phyloP scores from a whole-genome alignment of 768 basidiomycete species.

The Auriscalpium orientale region DNA sequence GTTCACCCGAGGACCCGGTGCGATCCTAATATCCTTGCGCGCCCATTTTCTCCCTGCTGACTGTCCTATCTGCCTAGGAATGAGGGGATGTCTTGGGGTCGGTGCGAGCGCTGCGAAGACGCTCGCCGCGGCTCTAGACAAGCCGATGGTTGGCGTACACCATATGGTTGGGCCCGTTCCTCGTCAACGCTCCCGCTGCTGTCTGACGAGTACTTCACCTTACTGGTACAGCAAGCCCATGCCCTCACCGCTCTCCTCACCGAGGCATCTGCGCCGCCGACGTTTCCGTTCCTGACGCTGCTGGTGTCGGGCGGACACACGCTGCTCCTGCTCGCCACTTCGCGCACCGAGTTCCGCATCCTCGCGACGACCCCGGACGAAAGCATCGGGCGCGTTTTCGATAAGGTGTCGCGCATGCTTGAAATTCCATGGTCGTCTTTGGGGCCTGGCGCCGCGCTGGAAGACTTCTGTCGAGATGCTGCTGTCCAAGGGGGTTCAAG shows the following conservation, averaged over 20 bases:
- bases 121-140: conserved; percentile 66
- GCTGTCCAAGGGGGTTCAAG: conserved; percentile 10
- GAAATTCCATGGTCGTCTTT: conserved; percentile 51
- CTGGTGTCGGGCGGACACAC: conserved; percentile 95
- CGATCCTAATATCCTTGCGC: conserved; percentile 7
- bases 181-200: background rate
- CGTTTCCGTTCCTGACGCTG: conserved; percentile 82
- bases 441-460: conserved; percentile 78
- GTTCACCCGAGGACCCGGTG: conserved; percentile 84
- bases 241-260: conserved; percentile 30
- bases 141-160: conserved; percentile 85
- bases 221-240: conserved; percentile 72
- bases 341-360: conserved; percentile 50
- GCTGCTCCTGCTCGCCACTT: conserved; percentile 67
- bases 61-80: conserved; percentile 36
- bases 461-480: conserved; percentile 47
- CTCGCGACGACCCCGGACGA: conserved; percentile 71
- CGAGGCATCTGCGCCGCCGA: conserved; percentile 30
- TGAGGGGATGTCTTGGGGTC: conserved; percentile 74
- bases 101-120: conserved; percentile 80
- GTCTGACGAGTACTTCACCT: conserved; percentile 1
- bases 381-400: conserved; percentile 73
- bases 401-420: conserved; percentile 73
- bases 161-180: conserved; percentile 66
- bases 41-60: conserved; percentile 1